A percentile compares a stretch with the other conserved stretches of the same genome.
phyloP scores from a whole-genome alignment of 2,329 filamentous ascomycete species.

The Fusarium fujikuroi region DNA sequence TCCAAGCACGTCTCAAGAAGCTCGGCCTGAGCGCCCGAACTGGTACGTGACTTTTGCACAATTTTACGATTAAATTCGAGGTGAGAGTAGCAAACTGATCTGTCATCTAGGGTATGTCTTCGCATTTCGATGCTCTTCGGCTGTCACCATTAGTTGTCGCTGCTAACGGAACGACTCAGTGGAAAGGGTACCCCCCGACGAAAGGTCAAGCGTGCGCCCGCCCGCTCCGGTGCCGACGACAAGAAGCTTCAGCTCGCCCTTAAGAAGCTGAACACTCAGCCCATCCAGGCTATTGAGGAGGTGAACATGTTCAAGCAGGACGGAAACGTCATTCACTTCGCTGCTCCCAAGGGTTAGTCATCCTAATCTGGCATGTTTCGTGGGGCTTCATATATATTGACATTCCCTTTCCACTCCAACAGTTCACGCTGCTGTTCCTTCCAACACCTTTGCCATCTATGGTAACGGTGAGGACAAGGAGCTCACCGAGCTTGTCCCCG shows the following conservation, averaged over 20 bases:
- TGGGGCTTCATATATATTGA: conserved; percentile 40
- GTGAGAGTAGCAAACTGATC: conserved; percentile 26
- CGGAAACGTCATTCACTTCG: conserved; percentile 99
- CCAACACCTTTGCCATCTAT: conserved; percentile 99
- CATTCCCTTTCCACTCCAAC: conserved; percentile 14
- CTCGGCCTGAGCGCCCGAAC: conserved; percentile 66
- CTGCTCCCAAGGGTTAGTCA: conserved; percentile 90
- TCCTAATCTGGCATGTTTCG: conserved; percentile 21
- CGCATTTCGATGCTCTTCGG: conserved; percentile 21
- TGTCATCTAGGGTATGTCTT: conserved; percentile 51
- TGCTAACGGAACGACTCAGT: conserved; percentile 57
- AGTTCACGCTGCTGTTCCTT: conserved; percentile 97
- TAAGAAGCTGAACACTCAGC: conserved; percentile 99
- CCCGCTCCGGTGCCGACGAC: conserved; percentile 93
- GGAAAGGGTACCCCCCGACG: conserved; percentile 98
- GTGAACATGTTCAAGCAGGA: conserved; percentile 99
- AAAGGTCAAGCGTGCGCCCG: conserved; percentile 98
- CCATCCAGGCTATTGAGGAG: conserved; percentile 99
- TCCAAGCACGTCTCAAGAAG: conserved; percentile 71
- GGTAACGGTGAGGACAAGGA: conserved; percentile 99
- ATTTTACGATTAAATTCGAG: not conserved
- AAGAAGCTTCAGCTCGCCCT: conserved; percentile 98
- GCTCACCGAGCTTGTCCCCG: conserved; percentile 98
- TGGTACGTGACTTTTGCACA: conserved; percentile 65
- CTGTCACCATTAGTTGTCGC: conserved; percentile 33